Evolutionary conservation across 2,329 filamentous ascomycete species (phyloP).

Genomic region (Helotiales sp.): DNA sequence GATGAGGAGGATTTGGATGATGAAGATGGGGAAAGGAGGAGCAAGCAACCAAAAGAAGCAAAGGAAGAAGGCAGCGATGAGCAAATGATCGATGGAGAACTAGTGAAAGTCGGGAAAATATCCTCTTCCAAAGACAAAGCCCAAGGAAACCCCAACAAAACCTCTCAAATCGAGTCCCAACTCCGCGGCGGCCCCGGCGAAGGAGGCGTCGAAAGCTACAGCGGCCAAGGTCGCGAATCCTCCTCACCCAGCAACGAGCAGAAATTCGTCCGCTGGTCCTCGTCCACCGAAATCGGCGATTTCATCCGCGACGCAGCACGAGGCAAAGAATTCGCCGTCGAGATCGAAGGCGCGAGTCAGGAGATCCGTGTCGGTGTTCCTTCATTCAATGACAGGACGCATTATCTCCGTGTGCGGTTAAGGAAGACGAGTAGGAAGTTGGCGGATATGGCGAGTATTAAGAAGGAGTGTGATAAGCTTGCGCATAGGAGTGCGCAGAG

Average conservation of each 20-base stretch:
- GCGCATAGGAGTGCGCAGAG: conserved; percentile 80
- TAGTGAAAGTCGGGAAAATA: conserved; percentile 45
- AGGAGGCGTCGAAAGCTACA: conserved; percentile 71
- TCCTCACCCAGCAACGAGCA: conserved; percentile 34
- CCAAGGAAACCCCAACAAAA: conserved; percentile 12
- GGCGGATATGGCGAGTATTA: conserved; percentile 71
- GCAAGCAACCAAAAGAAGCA: conserved; percentile 39
- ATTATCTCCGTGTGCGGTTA: conserved; percentile 80
- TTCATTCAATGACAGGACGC: conserved; percentile 87
- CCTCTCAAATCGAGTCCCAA: conserved; percentile 41
- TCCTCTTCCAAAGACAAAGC: conserved; percentile 35
- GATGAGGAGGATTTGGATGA: conserved; percentile 42
- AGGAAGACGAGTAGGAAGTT: conserved; percentile 74
- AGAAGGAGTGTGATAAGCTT: conserved; percentile 78
- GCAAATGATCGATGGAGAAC: conserved; percentile 53
- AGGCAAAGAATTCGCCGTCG: conserved; percentile 82
- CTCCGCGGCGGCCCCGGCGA: conserved; percentile 56
- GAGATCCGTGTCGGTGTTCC: conserved; percentile 82
- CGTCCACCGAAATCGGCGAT: conserved; percentile 88
- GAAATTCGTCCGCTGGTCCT: conserved; percentile 85
- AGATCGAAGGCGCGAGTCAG: conserved; percentile 71
- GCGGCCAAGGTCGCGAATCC: conserved; percentile 68
- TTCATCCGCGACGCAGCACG: conserved; percentile 90
- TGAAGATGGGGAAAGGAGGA: conserved; percentile 22
- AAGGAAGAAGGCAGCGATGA: conserved; percentile 52